Evolutionary conservation across 345 rosid species (phyloP).

Genomic region (Lumnitzera littorea): DNA sequence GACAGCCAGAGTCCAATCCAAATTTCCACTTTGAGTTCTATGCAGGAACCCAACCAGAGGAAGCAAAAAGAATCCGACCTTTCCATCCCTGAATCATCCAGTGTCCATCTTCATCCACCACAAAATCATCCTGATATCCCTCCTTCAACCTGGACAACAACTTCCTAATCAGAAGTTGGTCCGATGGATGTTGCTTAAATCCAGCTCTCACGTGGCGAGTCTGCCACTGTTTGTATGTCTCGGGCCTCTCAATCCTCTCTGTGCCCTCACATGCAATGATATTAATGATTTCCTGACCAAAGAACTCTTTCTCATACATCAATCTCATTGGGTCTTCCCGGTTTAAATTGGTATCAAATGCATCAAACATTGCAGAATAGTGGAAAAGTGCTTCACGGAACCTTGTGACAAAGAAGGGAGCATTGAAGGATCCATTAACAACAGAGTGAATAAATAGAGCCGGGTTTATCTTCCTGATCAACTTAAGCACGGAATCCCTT

Average conservation of each 20-base stretch:
- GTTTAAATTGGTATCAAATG: constrained; percentile 36
- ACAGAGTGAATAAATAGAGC: constrained; percentile 32
- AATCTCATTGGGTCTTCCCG: constrained; percentile 46
- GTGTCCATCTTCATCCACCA: constrained; percentile 4
- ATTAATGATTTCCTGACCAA: constrained; percentile 50
- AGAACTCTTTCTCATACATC: constrained; percentile 57
- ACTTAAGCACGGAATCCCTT: constrained; percentile 42
- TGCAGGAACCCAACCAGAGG: constrained; percentile 4
- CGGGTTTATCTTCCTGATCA: constrained; percentile 58
- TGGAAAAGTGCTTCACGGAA: constrained; percentile 76
- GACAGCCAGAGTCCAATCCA: too few species aligned
- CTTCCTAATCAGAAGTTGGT: constrained; percentile 28
- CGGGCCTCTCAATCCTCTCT: constrained; percentile 80
- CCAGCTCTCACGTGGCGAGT: constrained; percentile 49
- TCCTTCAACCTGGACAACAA: constrained; percentile 28
- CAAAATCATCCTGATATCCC: constrained; percentile 32
- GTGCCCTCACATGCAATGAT: constrained; percentile 70
- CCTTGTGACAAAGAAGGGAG: constrained; percentile 67
- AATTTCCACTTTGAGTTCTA: too few species aligned
- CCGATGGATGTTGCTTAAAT: constrained; percentile 51
- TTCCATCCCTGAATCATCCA: constrained; percentile 14
- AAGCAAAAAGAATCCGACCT: constrained; percentile 7
- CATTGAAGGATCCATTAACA: constrained; percentile 53
- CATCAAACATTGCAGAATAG: constrained; percentile 60
- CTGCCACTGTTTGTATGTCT: constrained; percentile 82